Conservation (phyloP, 805 yeast genomes). For the Ogataea dorogensis region DNA sequence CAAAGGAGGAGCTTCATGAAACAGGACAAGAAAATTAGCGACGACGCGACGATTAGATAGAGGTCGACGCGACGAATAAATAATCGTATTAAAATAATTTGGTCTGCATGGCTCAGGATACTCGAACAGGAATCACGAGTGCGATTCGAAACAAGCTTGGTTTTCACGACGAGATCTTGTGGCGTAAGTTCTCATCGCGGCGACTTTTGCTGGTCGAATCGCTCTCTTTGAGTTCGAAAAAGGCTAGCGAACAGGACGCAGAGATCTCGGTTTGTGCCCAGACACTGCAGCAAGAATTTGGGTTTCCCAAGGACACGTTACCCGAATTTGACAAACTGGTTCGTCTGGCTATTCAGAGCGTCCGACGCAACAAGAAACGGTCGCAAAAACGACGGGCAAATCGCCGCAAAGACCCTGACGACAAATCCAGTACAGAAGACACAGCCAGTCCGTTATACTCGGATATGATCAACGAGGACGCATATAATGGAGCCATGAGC, state of each 20-base stretch:
- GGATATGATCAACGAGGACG: conserved; percentile 21
- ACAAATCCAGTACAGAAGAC: conserved; percentile 28
- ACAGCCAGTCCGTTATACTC: conserved; percentile 24
- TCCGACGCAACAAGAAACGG: conserved; percentile 80
- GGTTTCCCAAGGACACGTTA: conserved; percentile 55
- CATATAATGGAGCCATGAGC: conserved; percentile 6
- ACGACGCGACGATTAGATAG: conserved; percentile 13
- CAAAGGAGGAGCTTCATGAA: neutral
- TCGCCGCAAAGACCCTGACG: conserved; percentile 13
- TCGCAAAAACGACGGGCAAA: conserved; percentile 41
- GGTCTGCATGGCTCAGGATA: conserved; percentile 11
- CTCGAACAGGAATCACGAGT: conserved; percentile 36
- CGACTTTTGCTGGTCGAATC: conserved; percentile 86
- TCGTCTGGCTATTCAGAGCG: conserved; percentile 91
- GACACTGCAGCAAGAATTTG: conserved; percentile 73
- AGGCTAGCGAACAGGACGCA: conserved; percentile 91
- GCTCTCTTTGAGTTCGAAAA: conserved; percentile 53
- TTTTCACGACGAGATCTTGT: conserved; percentile 75
- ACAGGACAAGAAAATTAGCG: neutral
- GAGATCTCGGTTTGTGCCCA: conserved; percentile 78
- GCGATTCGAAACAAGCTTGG: conserved; percentile 58
- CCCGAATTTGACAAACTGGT: conserved; percentile 86
- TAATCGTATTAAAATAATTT: neutral
- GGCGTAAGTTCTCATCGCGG: conserved; percentile 92
- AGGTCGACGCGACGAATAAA: no score